Evolutionary conservation across 176 grass and related monocot species (phyloP), one percentile per base, ranked within the genome.

Genomic region (Bromus sterilis): DNA sequence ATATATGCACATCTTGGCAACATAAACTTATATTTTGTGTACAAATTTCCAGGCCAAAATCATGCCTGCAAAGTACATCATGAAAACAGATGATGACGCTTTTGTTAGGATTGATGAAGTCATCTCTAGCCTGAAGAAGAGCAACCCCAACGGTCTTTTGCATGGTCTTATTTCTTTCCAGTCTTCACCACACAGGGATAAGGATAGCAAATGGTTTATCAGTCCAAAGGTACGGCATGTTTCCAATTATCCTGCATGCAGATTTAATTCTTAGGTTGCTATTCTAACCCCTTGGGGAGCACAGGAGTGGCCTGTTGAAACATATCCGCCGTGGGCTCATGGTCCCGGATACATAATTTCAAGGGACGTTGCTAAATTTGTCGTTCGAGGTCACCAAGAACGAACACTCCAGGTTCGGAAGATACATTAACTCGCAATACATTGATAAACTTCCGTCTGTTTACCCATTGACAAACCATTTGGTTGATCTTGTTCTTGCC

Each of bases 31-130:
- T 46, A 59, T 84, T 76, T n/a, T 75, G 9, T 28, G n/a, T 36
- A 55, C 37, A 59, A 83, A n/a, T 82, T 90, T 55, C 31, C 91
- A 97, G 94, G 87, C 87, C 34, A 87, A 89, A 91, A 83, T 94
- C 81, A 59, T 88, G 70, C 87, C 76, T 63, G 83, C 94, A 72
- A 97, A 94, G 79, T 92, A 90, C 81, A 94, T 94, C 86, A 97
- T 97, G 94, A 97, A 97, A 97, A 97, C 89, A 82, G 94, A 97
- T 85, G 94, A 97, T 40, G 94, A 97, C 92, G 92, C 94, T 76
- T 97, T 97, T 92, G 85, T 90, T 74, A 89, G 94, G 74, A 94
- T 94, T 6, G 87, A 97, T 90, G 91, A 94, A 92, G 86, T 97
- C 56, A 86, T 94, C 57, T 87, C 91, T 28, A 94, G 66, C 59